Conservation (phyloP, 2,329 filamentous ascomycete species). For the Chrysoporthe deuterocubensis region DNA sequence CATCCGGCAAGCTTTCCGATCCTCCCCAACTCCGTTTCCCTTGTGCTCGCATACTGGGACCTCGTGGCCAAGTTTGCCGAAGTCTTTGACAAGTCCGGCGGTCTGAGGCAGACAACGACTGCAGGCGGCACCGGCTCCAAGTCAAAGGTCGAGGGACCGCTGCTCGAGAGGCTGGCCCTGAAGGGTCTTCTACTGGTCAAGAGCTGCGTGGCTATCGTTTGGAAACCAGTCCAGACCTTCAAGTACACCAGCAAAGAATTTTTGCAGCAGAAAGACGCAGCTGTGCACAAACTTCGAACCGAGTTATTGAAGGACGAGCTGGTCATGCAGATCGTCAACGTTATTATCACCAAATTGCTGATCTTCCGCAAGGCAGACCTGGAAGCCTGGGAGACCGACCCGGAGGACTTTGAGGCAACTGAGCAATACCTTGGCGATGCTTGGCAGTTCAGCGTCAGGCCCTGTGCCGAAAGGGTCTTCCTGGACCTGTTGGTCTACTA, state of each 20-base stretch:
- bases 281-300: slow-evolving; percentile 70
- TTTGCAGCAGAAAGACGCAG: slow-evolving; percentile 75
- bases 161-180: slow-evolving; percentile 79
- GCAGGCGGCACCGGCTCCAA: slow-evolving; percentile 45
- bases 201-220: slow-evolving; percentile 83
- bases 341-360: slow-evolving; percentile 86
- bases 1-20: slow-evolving; percentile 84
- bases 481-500: slow-evolving; percentile 88
- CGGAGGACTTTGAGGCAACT: slow-evolving; percentile 91
- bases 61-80: slow-evolving; percentile 78
- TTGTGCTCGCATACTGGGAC: slow-evolving; percentile 85
- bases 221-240: slow-evolving; percentile 80
- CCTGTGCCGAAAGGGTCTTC: slow-evolving; percentile 92
- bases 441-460: slow-evolving; percentile 90
- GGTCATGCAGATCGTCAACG: slow-evolving; percentile 79
- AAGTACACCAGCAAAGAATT: slow-evolving; percentile 77
- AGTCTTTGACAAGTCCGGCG: slow-evolving; percentile 66
- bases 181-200: slow-evolving; percentile 83
- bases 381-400: slow-evolving; percentile 90
- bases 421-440: slow-evolving; percentile 84
- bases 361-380: slow-evolving; percentile 85
- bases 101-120: slow-evolving; percentile 51
- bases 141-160: slow-evolving; percentile 60
- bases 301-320: slow-evolving; percentile 78
- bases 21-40: slow-evolving; percentile 76